These are phyloP conservation scores for Termitomyces sp. DNA, from an alignment of 768 basidiomycete species.

Conservation along the genomic window DNA sequence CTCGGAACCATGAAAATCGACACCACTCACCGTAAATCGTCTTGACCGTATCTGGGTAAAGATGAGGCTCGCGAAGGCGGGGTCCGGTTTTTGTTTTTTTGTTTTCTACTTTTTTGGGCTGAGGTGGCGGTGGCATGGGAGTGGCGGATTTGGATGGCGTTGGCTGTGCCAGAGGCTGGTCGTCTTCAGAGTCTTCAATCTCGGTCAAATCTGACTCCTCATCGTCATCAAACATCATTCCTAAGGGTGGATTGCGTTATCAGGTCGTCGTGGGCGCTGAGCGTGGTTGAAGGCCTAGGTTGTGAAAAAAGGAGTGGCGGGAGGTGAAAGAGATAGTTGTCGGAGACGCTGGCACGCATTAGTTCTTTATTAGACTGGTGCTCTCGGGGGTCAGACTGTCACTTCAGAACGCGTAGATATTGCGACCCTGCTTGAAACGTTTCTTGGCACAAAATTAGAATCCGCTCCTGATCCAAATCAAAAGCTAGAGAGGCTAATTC, in stretches of 20 bases:
- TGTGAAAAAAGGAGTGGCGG: neutral
- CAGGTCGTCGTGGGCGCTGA: neutral
- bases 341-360: neutral
- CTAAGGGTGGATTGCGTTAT: neutral
- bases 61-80: conserved; percentile 24
- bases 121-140: neutral
- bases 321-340: neutral
- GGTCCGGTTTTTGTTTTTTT: conserved; percentile 21
- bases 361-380: neutral
- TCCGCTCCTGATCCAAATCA: neutral
- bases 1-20: neutral
- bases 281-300: neutral
- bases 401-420: neutral
- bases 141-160: conserved; percentile 18
- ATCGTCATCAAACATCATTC: conserved; percentile 5
- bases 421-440: neutral
- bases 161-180: conserved; percentile 19
- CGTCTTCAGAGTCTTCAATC: conserved; percentile 37
- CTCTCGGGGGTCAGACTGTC: neutral
- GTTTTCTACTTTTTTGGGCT: conserved; percentile 1
- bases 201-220: conserved; percentile 45
- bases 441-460: neutral
- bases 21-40: conserved; percentile 37
- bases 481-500: neutral
- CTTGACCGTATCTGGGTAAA: conserved; percentile 27